Base-by-base conservation (phyloP, 805 yeast species). In the Candida jianshihensis region DNA sequence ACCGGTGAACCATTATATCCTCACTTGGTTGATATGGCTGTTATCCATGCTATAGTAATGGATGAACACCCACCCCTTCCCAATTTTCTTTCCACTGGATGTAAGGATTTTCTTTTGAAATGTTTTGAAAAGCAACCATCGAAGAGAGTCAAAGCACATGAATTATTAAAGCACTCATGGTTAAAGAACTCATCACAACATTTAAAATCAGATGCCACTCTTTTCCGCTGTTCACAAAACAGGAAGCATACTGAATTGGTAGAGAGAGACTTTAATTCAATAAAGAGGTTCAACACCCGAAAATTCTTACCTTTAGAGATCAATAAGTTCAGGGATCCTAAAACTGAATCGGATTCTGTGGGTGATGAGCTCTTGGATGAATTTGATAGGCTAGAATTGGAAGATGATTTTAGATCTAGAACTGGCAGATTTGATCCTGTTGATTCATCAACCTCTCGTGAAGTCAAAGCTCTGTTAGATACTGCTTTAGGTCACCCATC, bases 1-100 rank as follows among this genome's bases (percentile, higher is more conserved):
- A 81, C 95, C 0, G 95, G 87, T 0, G 70, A 75, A 34, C 97
- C 98, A 0, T 96, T 97, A 0, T 87, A 86, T 50, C 80, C 81
- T 42, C 78, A 85, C 31, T 62, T 78, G 35, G 77, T 78, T 39
- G 81, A 82, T 9, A 78, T 84, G 78, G 81, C 86, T 1, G 86
- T 92, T 0, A 64, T 86, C 39, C 94, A 82, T 61, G 88, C 92
- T 0, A 81, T 86, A 35, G 95, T 86, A 1, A 74, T 81, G 6
- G 86, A 83, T 35, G 81, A 75, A 14, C 69, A 70, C 37, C 87
- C 90, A 2, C 78, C 81, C 1, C 58, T 84, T 16, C 95, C 95
- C 0, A 64, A 66, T 8, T 58, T 64, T 3, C 52, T 73, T 5
- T 57, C 75, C 0, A 49, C 63, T 0, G 25, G 58, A 41, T 67